Base-by-base conservation (phyloP, 192 early-diverging fungal species). In the Coemansia sp. region DNA sequence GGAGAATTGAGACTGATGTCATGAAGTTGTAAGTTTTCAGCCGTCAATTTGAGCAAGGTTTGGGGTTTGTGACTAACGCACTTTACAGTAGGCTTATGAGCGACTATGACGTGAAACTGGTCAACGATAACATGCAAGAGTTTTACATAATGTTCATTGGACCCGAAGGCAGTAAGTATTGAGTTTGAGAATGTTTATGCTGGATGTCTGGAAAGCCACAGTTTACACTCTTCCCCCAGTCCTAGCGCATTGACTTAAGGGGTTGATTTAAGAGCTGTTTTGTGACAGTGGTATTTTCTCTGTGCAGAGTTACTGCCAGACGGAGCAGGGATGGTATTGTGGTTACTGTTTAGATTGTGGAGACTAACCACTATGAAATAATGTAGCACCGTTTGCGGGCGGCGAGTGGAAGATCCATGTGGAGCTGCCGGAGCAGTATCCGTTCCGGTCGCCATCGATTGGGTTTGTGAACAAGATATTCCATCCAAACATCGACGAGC, bases 401-500 rank as follows among this genome's bases (percentile, higher is more conserved):
- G 97, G 97, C 21, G 85, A 93, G 29, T 99, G 96, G 96, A 97
- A 96, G 76, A 85, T 99, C 21, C 97, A 95, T 72, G 97, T 99
- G 12, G 97, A 99, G 76, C 85, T 99, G 21, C 97, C 95, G 5
- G 97, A 99, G 82, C 93, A 98, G 69, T 99, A 99, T 66, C 97
- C 97, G 9, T 99, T 95, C 87, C 96, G 96, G 83, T 95, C 93
- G 24, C 97, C 96, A 14, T 96, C 94, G 49, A 99, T 99, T 61
- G 97, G 97, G 9, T 99, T 99, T 72, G 92, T 93, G 85, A 99
- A 99, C 88, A 96, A 91, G 77, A 98, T 98, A 64, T 99, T 96
- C 77, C 97, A 99, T 68, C 97, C 97, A 12, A 99, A 99, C 79
- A 99, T 99, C 57, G 97, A 99, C 81, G 97, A 99, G 76, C 85